Evolutionary conservation across 805 yeast species (phyloP), one percentile per base, ranked within the genome.

Genomic region (Candida hispaniensis): DNA sequence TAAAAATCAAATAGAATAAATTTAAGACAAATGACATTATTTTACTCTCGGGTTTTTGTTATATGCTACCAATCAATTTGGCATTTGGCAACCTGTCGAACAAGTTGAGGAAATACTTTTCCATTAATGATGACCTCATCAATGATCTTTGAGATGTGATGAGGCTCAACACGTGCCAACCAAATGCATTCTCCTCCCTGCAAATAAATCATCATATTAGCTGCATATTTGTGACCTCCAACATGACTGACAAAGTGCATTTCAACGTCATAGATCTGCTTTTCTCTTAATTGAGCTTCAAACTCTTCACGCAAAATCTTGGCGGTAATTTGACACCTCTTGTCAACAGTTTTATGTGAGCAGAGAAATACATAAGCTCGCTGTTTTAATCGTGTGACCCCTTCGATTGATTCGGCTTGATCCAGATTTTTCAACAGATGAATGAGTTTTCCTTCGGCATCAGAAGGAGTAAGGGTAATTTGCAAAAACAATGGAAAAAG

Each of bases 181-280:
- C 96, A 85, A 17, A 85, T 69, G 40, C 76, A 74, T 45, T 80
- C 79, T 5, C 91, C 93, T 7, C 70, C 59, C 44, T 67, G 73
- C 44, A 74, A 59, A 51, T 83, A 85, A 10, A 88, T 70, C 34
- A 83, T 66, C 3, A 82, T 79, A 54, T 88, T 88, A 2, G 96
- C 96, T 1, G 91, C 83, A 56, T 64, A 91, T 55, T 91, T 91
- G 58, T 88, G 98, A 4, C 97, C 97, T 5, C 98, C 98, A 16
- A 88, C 79, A 55, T 88, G 98, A 49, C 81, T 85, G 18, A 79
- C 69, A 47, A 55, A 85, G 2, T 68, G 62, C 2, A 85, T 82
- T 8, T 79, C 77, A 18, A 60, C 54, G 54, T 88, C 96, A 46
- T 72, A 71, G 11, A 80, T 59, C 3, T 75, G 93, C 20, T 69